Evolutionary conservation across 2,329 filamentous ascomycete genomes (phyloP), one percentile per base, ranked within the genome.

Genomic region (Sarocladiaceae sp.): DNA sequence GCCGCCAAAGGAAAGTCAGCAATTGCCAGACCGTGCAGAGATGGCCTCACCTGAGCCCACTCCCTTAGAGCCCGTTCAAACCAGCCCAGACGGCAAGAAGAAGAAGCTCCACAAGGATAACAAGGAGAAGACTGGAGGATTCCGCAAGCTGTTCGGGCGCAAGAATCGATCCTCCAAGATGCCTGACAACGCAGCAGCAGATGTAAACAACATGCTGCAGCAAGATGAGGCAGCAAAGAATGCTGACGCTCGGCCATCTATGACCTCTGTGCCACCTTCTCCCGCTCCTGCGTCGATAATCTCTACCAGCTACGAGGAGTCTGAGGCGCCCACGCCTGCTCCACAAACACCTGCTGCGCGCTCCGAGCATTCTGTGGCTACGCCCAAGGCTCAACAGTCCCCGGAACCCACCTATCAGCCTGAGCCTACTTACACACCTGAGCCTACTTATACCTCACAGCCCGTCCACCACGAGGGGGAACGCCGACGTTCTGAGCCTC

Each of bases 81-180:
- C 37, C 4, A 44, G 32, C 21, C 29, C 32, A 21, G 47, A 19
- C 26, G 45, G 52, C 39, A 51, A 47, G 16, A 47, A 48, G 19
- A 53, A 74, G 59, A 79, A 77, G 59, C 67, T 78, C 13, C 75
- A 78, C 48, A 80, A 79, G 57, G 70, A 69, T 5, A 56, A 58
- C 47, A 70, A 68, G 57, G 65, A 72, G 43, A 65, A 66, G 51
- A 58, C 61, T 32, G 67, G 68, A 24, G 77, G 79, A 13, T 72
- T 86, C 53, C 76, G 75, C 50, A 84, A 83, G 62, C 67, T 86
- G 33, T 85, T 86, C 55, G 72, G 73, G 37, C 75, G 79, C 52
- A 83, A 79, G 64, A 81, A 80, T 55, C 69, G 74, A 48, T 56
- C 64, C 47, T 82, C 73, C 27, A 83, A 76, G 61, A 55, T 74